Evolutionary conservation across 2,329 filamentous ascomycete species (phyloP).

Genomic region (Exophiala mesophila): DNA sequence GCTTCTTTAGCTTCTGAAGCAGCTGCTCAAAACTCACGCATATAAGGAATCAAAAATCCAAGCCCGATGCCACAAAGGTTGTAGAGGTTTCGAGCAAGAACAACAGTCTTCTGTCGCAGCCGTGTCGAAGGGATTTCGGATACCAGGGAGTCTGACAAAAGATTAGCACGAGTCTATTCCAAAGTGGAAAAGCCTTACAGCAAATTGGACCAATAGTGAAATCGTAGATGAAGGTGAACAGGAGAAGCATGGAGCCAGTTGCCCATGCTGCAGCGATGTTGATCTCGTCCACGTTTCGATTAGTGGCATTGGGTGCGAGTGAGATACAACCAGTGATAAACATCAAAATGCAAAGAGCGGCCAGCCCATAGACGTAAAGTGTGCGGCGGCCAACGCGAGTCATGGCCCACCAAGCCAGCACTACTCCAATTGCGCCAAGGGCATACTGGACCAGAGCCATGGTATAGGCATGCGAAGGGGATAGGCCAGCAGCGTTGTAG

Average conservation of each 20-base stretch:
- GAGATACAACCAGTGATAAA: conserved; percentile 31
- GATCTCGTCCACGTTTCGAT: too few species aligned
- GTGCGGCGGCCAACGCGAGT: conserved; percentile 31
- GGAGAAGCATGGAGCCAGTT: conserved; percentile 27
- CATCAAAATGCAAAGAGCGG: conserved; percentile 28
- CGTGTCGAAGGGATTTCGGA: conserved; percentile 51
- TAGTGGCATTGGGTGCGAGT: too few species aligned
- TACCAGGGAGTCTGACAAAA: too few species aligned
- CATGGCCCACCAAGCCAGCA: conserved; percentile 33
- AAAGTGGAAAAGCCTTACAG: conserved; percentile 39
- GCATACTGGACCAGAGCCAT: conserved; percentile 57
- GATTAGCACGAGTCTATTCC: too few species aligned
- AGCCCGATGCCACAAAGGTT: conserved; percentile 32
- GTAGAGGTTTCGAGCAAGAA: conserved; percentile 48
- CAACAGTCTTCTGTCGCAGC: conserved; percentile 51
- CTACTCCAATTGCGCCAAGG: conserved; percentile 57
- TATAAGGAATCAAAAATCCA: not conserved
- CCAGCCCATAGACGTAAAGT: conserved; percentile 34
- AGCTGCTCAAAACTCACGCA: too few species aligned
- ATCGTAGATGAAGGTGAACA: conserved; percentile 48
- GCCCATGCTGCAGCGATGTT: too few species aligned
- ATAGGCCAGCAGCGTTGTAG: conserved; percentile 50
- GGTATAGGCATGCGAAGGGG: conserved; percentile 47
- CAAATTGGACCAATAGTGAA: conserved; percentile 48
- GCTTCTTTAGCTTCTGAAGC: too few species aligned